Evolutionary conservation across 768 basidiomycete genomes (phyloP), one percentile per base, ranked within the genome.

Genomic region (Leccinum ochraceum): DNA sequence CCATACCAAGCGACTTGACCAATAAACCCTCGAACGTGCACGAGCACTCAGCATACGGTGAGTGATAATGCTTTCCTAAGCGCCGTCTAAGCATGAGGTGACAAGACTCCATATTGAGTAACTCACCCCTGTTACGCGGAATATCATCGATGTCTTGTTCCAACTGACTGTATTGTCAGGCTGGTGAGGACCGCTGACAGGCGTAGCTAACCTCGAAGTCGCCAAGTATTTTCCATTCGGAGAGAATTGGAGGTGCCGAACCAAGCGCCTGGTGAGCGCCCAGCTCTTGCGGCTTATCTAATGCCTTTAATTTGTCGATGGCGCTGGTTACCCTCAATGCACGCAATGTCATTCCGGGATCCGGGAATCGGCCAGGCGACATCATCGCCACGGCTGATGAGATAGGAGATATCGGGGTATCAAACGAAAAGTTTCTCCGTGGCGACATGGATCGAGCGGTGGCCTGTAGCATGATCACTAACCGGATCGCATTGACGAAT

Each of bases 211-310:
- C 76, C 82, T 83, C 34, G 83, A 83, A 2, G 84, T 84, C 4
- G 84, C 83, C 62, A 84, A 63, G 65, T 78, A 82, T 64, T 77
- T 76, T 39, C 83, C 83, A 63, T 82, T 79, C 5, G 83, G 84
- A 14, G 83, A 84, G 67, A 84, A 84, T 60, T 84, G 81, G 51
- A 84, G 67, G 64, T 84, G 81, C 52, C 82, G 71, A 20, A 84
- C 83, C 26, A 30, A 84, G 76, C 6, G 83, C 84, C 49, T 74
- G 72, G 57, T 84, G 83, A 20, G 78, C 77, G 22, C 69, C 75
- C 53, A 81, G 64, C 53, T 78, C 79, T 61, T 83, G 79, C 8
- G 76, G 76, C 44, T 72, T 68, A 49, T 69, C 69, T 60, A 84
- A 63, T 49, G 61, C 67, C 66, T 76, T 78, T 57, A 84, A 59